Conservation (phyloP, 1,139 yeast species). For the Yamadazyma atmosphaerica region DNA sequence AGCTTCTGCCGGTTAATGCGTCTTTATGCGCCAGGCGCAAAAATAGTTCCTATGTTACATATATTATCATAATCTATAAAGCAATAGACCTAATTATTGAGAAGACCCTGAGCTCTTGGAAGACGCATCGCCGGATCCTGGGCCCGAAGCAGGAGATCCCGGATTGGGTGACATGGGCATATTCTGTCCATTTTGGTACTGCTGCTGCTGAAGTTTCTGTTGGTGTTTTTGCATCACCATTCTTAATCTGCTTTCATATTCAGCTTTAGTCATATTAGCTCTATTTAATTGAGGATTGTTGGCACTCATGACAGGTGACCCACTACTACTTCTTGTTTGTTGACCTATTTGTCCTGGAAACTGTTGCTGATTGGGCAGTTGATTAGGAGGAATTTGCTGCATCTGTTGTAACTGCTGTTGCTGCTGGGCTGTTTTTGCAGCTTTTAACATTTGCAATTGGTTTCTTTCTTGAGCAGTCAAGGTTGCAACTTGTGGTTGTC, state of each 20-base stretch:
- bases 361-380: slow-evolving; percentile 19
- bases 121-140: too few relatives aligned
- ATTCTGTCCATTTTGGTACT: slow-evolving; percentile 7
- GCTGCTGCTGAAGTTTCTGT: slow-evolving; percentile 18
- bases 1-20: too few relatives aligned
- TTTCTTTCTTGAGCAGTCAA: slow-evolving; percentile 39
- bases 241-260: slow-evolving; percentile 31
- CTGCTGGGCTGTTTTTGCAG: slow-evolving; percentile 34
- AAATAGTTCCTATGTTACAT: too few relatives aligned
- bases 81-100: too few relatives aligned
- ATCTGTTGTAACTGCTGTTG: slow-evolving; percentile 28
- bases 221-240: slow-evolving; percentile 28
- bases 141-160: too few relatives aligned
- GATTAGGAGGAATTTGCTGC: too few relatives aligned
- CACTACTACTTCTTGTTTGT: slow-evolving; percentile 10
- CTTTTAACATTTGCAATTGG: slow-evolving; percentile 39
- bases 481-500: slow-evolving; percentile 30
- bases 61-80: too few relatives aligned
- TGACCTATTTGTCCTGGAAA: slow-evolving; percentile 3
- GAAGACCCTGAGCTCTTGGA: too few relatives aligned
- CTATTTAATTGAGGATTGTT: slow-evolving; percentile 20
- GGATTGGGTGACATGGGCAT: too few relatives aligned
- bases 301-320: slow-evolving; percentile 15
- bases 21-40: too few relatives aligned
- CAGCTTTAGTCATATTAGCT: slow-evolving; percentile 24